phyloP scores from a whole-genome alignment of 495 filamentous ascomycete species.

The Penicillium canescens region DNA sequence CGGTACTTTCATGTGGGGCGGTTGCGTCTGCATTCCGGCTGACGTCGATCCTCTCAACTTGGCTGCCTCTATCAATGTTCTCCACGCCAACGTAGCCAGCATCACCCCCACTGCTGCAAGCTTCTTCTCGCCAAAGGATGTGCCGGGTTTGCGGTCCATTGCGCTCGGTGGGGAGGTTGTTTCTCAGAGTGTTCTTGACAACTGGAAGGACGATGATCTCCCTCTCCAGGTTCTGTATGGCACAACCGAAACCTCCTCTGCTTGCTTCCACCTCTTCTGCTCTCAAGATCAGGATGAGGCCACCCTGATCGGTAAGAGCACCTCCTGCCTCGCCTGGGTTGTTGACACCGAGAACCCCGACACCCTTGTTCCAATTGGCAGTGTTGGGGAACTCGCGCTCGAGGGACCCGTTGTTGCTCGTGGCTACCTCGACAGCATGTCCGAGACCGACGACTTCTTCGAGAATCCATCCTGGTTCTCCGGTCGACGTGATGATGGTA shows the following conservation, averaged over 20 bases:
- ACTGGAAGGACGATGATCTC: slow-evolving; percentile 31
- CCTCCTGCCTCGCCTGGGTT: slow-evolving; percentile 49
- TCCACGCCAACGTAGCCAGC: slow-evolving; percentile 33
- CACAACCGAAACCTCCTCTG: slow-evolving; percentile 36
- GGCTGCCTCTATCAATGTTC: slow-evolving; percentile 32
- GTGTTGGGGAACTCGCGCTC: slow-evolving; percentile 61
- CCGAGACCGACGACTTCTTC: slow-evolving; percentile 45
- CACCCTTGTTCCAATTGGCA: slow-evolving; percentile 55
- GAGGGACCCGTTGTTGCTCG: slow-evolving; percentile 57
- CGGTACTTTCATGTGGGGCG: slow-evolving; percentile 40
- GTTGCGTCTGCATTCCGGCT: slow-evolving; percentile 45
- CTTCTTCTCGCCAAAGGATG: slow-evolving; percentile 42
- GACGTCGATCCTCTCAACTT: slow-evolving; percentile 30
- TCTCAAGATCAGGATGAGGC: slow-evolving; percentile 2
- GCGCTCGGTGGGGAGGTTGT: slow-evolving; percentile 37
- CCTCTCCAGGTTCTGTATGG: slow-evolving; percentile 37
- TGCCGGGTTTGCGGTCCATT: slow-evolving; percentile 40
- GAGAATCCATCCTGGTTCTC: slow-evolving; percentile 48
- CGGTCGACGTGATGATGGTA: neutral
- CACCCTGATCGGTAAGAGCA: slow-evolving; percentile 24
- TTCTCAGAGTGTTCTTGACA: neutral
- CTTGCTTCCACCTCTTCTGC: slow-evolving; percentile 20
- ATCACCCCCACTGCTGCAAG: slow-evolving; percentile 49
- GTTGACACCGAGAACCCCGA: slow-evolving; percentile 55
- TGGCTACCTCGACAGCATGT: slow-evolving; percentile 49